These are phyloP conservation scores for Globisporangium heterothallicum DNA, from an alignment of 352 stramenopile species.

Conservation along the genomic window DNA sequence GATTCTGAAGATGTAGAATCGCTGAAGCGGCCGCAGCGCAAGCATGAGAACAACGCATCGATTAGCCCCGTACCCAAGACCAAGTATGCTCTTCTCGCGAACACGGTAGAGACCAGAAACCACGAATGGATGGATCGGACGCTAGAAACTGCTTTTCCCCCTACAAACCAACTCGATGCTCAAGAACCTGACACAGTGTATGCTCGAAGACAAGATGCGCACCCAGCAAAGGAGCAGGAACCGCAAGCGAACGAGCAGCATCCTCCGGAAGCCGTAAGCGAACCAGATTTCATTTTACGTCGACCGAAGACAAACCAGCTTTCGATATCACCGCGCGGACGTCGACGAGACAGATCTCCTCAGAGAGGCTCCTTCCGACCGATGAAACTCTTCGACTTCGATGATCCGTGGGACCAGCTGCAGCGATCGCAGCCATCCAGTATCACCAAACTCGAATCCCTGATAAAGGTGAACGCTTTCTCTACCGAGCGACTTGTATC, in stretches of 20 bases:
- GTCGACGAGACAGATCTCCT: neutral
- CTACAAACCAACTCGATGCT: neutral
- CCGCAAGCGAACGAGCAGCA: neutral
- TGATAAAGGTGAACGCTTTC: slow-evolving; percentile 7
- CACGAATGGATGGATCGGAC: neutral
- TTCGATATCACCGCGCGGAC: neutral
- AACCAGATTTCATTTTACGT: slow-evolving; percentile 10
- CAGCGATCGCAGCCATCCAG: slow-evolving; percentile 6
- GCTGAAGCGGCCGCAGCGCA: neutral
- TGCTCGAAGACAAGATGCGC: neutral
- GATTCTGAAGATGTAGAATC: neutral
- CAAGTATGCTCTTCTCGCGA: neutral
- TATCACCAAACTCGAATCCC: slow-evolving; percentile 2
- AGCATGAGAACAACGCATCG: neutral
- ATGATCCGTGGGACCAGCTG: slow-evolving; percentile 9
- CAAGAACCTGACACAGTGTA: neutral
- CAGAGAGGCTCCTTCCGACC: neutral
- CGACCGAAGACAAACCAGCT: neutral
- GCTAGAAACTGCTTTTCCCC: neutral
- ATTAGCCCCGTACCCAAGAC: neutral
- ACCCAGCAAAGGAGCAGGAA: neutral
- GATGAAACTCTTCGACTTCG: slow-evolving; percentile 14
- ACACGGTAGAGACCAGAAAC: neutral
- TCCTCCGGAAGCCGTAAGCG: neutral
- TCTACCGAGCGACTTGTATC: neutral